Conservation (phyloP, 202 grass and related monocot genomes). For the Carex sylvatica region DNA sequence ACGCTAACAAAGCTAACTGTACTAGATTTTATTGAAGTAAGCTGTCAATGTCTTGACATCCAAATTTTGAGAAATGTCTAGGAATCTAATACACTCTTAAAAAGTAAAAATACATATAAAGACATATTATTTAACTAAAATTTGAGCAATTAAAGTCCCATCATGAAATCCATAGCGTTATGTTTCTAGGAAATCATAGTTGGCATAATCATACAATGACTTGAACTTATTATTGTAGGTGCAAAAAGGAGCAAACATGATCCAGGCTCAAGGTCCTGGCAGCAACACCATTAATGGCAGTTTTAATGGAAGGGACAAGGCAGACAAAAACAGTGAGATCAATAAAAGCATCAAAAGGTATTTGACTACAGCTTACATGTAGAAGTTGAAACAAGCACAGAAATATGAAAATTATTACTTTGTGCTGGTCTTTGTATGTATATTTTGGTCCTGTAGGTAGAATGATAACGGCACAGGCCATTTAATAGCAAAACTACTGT, state of each 20-base stretch:
- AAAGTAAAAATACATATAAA: not conserved
- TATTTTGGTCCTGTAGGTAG: not conserved
- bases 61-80: not conserved
- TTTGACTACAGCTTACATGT: not conserved
- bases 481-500: not conserved
- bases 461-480: not conserved
- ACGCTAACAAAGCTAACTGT: not conserved
- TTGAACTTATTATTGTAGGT: slow-evolving; percentile 32
- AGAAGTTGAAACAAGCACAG: not conserved
- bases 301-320: slow-evolving; percentile 19
- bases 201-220: not conserved
- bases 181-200: not conserved
- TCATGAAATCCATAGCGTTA: not conserved
- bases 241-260: slow-evolving; percentile 68
- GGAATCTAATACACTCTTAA: not conserved
- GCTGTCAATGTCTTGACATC: no score
- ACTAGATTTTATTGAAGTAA: not conserved
- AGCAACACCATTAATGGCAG: slow-evolving; percentile 15
- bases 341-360: slow-evolving; percentile 78
- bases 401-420: not conserved
- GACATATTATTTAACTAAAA: not conserved
- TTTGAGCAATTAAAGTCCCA: not conserved
- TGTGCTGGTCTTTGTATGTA: not conserved
- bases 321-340: slow-evolving; percentile 35
- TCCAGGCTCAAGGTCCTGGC: slow-evolving; percentile 44